A percentile compares a stretch with the other conserved stretches of the same genome.
These are phyloP conservation scores for Colletotrichum tabaci DNA, from an alignment of 2,329 filamentous ascomycete species.

Conservation along the genomic window DNA sequence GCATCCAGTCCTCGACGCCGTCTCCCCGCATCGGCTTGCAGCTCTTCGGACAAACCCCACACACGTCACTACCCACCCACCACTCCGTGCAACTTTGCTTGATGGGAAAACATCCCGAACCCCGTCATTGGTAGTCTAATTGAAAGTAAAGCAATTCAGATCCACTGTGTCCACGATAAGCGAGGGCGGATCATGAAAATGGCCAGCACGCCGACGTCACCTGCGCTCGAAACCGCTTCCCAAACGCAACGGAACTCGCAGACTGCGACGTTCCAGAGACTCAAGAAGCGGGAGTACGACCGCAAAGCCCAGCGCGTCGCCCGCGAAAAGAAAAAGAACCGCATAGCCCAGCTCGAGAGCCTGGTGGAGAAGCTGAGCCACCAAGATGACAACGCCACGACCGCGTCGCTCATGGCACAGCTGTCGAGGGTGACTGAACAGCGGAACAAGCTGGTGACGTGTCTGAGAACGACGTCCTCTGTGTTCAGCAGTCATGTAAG, in stretches of 20 bases:
- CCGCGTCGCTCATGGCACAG: constrained; percentile 46
- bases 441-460: constrained; percentile 36
- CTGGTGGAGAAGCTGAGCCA: constrained; percentile 47
- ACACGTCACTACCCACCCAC: background rate
- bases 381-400: constrained; percentile 45
- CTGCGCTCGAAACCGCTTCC: background rate
- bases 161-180: background rate
- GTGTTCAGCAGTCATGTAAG: background rate
- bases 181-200: background rate
- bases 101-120: background rate
- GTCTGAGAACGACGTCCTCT: constrained; percentile 11
- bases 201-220: background rate
- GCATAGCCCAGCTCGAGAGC: constrained; percentile 49
- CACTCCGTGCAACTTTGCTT: background rate
- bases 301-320: constrained; percentile 50
- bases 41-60: constrained; percentile 5
- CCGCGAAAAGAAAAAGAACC: constrained; percentile 50
- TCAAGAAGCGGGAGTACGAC: constrained; percentile 52
- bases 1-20: background rate
- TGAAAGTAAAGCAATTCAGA: background rate
- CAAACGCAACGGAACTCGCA: background rate
- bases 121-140: background rate
- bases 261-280: constrained; percentile 18
- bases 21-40: constrained; percentile 5
- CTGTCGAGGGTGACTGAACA: constrained; percentile 47